phyloP scores from a whole-genome alignment of 805 yeast species.

The Saturnispora sanitii region DNA sequence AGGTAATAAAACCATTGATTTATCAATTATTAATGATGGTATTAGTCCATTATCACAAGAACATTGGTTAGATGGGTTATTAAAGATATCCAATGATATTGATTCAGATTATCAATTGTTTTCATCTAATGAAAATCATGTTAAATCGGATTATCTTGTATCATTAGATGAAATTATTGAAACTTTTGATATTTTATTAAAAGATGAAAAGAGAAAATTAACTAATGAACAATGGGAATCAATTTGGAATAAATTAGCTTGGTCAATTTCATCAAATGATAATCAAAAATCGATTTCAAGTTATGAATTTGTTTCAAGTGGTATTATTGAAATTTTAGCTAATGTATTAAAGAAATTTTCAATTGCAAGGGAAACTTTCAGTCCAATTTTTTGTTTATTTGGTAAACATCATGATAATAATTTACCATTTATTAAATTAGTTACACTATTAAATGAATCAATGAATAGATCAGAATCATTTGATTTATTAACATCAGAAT shows the following conservation, averaged over 20 bases:
- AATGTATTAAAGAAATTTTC: constrained; percentile 26
- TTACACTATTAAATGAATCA: constrained; percentile 59
- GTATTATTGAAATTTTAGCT: constrained; percentile 40
- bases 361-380: constrained; percentile 29
- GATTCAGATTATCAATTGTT: constrained; percentile 1
- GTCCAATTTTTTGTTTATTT: constrained; percentile 36
- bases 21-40: constrained; percentile 14
- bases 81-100: constrained; percentile 2
- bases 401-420: constrained; percentile 21
- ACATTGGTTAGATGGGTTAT: constrained; percentile 4
- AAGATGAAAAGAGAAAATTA: constrained; percentile 1
- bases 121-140: not conserved
- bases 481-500: constrained; percentile 41
- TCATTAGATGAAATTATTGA: constrained; percentile 9
- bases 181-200: not conserved
- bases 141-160: not conserved
- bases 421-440: constrained; percentile 35
- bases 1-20: constrained; percentile 19
- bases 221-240: constrained; percentile 25
- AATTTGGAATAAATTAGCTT: constrained; percentile 31
- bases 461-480: constrained; percentile 66
- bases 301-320: constrained; percentile 66
- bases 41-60: constrained; percentile 8
- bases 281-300: constrained; percentile 40
- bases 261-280: constrained; percentile 2